Evolutionary conservation across 2,329 filamentous ascomycete genomes (phyloP).

Genomic region (Microsporum canis): DNA sequence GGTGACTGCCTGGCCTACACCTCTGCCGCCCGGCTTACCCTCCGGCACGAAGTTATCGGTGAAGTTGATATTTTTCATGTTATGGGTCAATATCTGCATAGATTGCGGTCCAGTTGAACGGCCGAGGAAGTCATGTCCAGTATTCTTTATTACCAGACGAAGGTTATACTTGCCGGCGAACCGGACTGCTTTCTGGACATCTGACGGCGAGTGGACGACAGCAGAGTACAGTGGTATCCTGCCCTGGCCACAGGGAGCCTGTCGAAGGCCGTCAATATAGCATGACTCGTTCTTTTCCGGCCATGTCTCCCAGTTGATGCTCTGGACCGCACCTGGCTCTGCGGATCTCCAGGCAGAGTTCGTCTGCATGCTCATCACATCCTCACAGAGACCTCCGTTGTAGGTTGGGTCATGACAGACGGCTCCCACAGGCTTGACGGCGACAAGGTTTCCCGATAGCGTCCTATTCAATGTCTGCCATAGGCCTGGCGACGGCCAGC

Average conservation of each 20-base stretch:
- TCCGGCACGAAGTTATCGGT: slow-evolving; percentile 29
- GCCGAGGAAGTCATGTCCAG: slow-evolving; percentile 44
- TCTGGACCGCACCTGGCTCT: slow-evolving; percentile 29
- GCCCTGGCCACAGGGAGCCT: slow-evolving; percentile 24
- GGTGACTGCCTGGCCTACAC: slow-evolving; percentile 42
- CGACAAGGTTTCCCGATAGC: slow-evolving; percentile 41
- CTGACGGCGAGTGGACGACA: slow-evolving; percentile 20
- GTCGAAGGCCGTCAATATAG: slow-evolving; percentile 22
- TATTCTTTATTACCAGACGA: slow-evolving; percentile 42
- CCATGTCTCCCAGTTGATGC: slow-evolving; percentile 33
- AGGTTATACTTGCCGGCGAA: slow-evolving; percentile 22
- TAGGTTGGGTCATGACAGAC: slow-evolving; percentile 44
- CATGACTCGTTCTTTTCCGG: slow-evolving; percentile 27
- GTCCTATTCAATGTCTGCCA: slow-evolving; percentile 45
- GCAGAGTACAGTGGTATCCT: slow-evolving; percentile 30
- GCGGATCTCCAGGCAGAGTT: slow-evolving; percentile 28
- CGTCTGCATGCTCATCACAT: slow-evolving; percentile 13
- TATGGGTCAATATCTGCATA: slow-evolving; percentile 25
- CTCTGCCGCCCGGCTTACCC: slow-evolving; percentile 31
- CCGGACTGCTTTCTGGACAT: slow-evolving; percentile 29
- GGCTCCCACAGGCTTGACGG: slow-evolving; percentile 42
- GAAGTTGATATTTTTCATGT: slow-evolving; percentile 20
- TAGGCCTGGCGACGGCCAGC: slow-evolving; percentile 40
- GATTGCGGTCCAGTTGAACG: slow-evolving; percentile 51
- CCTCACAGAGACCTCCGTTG: slow-evolving; percentile 35